These are phyloP conservation scores for Fusarium humuli DNA, from an alignment of 2,329 filamentous ascomycete genomes.

Conservation along the genomic window DNA sequence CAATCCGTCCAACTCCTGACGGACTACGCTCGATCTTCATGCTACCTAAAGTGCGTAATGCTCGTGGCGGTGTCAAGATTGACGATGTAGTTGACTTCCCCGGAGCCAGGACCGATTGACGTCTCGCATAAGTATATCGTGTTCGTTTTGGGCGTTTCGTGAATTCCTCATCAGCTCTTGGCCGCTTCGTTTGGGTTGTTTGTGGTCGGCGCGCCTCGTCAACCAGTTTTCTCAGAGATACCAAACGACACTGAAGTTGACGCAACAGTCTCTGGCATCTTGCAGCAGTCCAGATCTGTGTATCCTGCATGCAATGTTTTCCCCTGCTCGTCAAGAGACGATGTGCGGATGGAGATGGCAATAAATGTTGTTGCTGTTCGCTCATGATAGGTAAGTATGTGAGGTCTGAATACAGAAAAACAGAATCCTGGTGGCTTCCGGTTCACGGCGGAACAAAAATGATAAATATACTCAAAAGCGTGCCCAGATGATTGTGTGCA, in stretches of 20 bases:
- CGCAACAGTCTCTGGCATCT: slow-evolving; percentile 61
- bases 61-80: slow-evolving; percentile 44
- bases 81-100: slow-evolving; percentile 2
- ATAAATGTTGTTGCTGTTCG: not conserved
- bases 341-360: slow-evolving; percentile 34
- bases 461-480: not conserved
- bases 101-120: slow-evolving; percentile 13
- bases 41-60: slow-evolving; percentile 46
- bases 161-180: slow-evolving; percentile 2
- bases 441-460: not conserved
- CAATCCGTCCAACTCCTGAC: slow-evolving; percentile 42
- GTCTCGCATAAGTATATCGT: slow-evolving; percentile 49
- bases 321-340: slow-evolving; percentile 1
- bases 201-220: slow-evolving; percentile 34
- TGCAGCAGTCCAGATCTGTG: slow-evolving; percentile 59
- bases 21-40: slow-evolving; percentile 48
- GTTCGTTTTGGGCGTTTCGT: slow-evolving; percentile 43
- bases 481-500: not conserved
- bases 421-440: not conserved
- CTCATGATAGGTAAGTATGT: slow-evolving; percentile 15
- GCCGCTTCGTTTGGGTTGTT: slow-evolving; percentile 40
- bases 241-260: slow-evolving; percentile 58
- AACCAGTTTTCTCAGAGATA: slow-evolving; percentile 53
- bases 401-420: not conserved
- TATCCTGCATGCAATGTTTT: slow-evolving; percentile 22